Percentiles rank a stretch among this genome's conserved stretches.
Evolutionary conservation across 1,284 basidiomycete species (phyloP).

Genomic region (Fomitopsis schrenkii): DNA sequence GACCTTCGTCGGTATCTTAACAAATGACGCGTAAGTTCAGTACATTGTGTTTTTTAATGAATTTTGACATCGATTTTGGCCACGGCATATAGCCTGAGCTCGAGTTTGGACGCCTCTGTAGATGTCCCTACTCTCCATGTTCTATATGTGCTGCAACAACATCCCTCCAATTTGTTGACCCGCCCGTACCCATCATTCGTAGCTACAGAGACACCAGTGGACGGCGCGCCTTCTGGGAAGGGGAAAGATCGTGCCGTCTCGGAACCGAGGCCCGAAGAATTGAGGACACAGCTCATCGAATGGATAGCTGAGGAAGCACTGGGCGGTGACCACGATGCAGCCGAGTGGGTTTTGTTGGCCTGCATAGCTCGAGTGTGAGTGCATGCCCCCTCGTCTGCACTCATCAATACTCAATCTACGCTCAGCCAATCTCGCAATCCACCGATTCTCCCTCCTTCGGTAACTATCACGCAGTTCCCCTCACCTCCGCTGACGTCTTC

Average conservation of each 20-base stretch:
- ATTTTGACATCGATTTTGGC: too few species aligned
- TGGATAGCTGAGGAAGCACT: constrained; percentile 72
- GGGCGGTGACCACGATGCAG: constrained; percentile 64
- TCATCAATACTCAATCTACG: constrained; percentile 5
- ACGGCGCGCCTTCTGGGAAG: constrained; percentile 2
- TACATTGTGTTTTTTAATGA: too few species aligned
- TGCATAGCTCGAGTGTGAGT: constrained; percentile 67
- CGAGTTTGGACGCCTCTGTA: constrained; percentile 28
- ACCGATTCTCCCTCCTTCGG: constrained; percentile 63
- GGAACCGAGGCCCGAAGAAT: constrained; percentile 3
- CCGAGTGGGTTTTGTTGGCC: constrained; percentile 74
- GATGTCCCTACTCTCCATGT: constrained; percentile 67
- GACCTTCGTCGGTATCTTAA: constrained; percentile 69
- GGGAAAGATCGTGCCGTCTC: constrained; percentile 4
- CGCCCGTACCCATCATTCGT: constrained; percentile 29
- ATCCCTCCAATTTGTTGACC: constrained; percentile 36
- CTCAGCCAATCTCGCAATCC: constrained; percentile 65
- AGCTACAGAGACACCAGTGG: constrained; percentile 3
- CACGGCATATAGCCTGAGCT: constrained; percentile 25
- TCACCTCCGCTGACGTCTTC: constrained; percentile 29
- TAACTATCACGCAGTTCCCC: constrained; percentile 64
- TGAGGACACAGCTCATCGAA: constrained; percentile 51
- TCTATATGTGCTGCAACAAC: constrained; percentile 44
- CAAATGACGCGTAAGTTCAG: constrained; percentile 52
- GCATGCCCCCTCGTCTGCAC: not conserved